A percentile compares a stretch with the other conserved stretches of the same genome.
phyloP scores from a whole-genome alignment of 1,139 yeast genomes.

The Lodderomyces parapsilosis region DNA sequence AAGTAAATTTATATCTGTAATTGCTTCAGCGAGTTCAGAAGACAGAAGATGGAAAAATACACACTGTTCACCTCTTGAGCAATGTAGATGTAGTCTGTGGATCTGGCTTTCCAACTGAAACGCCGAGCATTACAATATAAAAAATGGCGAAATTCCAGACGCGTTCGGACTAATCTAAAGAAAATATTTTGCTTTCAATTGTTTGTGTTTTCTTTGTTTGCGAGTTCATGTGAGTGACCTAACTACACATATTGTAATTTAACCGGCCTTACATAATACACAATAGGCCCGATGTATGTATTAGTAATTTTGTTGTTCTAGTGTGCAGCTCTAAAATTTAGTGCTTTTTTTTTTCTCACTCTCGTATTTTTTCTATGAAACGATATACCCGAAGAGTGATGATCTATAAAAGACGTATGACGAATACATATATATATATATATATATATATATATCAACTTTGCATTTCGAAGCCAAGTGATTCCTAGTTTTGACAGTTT shows the following conservation, averaged over 20 bases:
- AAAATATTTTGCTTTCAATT: not conserved
- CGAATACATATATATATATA: not conserved
- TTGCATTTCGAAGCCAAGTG: not conserved
- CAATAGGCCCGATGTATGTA: too few species aligned
- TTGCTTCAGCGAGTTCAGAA: not conserved
- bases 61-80: too few species aligned
- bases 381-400: not conserved
- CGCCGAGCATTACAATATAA: not conserved
- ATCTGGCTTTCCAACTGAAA: not conserved
- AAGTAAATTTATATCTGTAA: not conserved
- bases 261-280: not conserved
- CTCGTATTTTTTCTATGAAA: not conserved
- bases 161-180: not conserved
- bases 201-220: not conserved
- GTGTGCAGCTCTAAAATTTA: too few species aligned
- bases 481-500: not conserved
- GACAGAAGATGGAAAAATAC: too few species aligned
- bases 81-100: too few species aligned
- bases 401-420: not conserved
- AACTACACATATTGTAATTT: too few species aligned
- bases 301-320: too few species aligned
- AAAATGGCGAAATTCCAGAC: not conserved
- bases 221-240: not conserved
- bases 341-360: not conserved
- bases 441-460: not conserved